Evolutionary conservation across 169 alveolate genomes (phyloP), one percentile per base, ranked within the genome.

Genomic region (Plasmodium gonderi): DNA sequence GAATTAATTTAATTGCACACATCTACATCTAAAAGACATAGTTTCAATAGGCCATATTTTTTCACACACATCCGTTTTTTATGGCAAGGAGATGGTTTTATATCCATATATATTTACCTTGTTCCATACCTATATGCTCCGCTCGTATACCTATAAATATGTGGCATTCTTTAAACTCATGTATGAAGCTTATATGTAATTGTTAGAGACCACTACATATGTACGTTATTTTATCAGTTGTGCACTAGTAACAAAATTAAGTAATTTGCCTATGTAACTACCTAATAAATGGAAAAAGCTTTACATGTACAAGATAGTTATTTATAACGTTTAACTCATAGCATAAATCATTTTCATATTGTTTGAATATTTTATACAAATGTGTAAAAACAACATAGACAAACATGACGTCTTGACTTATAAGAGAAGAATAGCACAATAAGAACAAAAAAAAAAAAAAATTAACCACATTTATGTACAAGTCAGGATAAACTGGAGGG

Each of bases 401-500:
- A 72, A 72, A 42, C 20, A 82, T 45, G 51, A 72, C 12, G 64
- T 36, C 51, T 64, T 29, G 47, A 38, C 45, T 80, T 78, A 31
- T 60, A 54, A 64, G 44, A 80, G 42, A 26, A 80, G 47, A 40
- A 82, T 12, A 69, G 40, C 23, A 82, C 51, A 82, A 82, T 82
- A 79, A 26, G 72, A 82, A 26, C 36, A 67, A 77, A 44, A 54
- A 79, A 79, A 23, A 78, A 78, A 51, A 60, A 79, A 60, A 79
- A 31, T 8, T 31, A 60, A 31, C 67, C 45, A 29, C 20, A 42
- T 82, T 29, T 44, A 17, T 29, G 64, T 54, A 45, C 67, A 80
- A 60, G 11, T 60, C 68, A 78, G 77, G 44, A 20, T 23, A 80
- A 80, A 80, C 29, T 14, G 64, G 20, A 36, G 60, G 40, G 47